Evolutionary conservation across 805 yeast species (phyloP), one percentile per base, ranked within the genome.

Genomic region (Candida coquimbonensis): DNA sequence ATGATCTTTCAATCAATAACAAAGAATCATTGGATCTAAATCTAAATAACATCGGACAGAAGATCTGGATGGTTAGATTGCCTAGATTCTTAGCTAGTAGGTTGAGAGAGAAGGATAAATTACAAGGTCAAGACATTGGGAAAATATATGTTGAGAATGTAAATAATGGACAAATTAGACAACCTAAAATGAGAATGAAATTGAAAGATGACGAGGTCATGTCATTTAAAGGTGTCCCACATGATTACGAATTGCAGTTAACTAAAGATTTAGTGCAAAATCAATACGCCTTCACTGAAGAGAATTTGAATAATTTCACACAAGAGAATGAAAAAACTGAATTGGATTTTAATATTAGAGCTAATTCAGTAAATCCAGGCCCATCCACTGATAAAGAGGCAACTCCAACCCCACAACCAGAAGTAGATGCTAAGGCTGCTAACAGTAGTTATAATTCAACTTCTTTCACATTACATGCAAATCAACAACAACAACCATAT

Each of bases 1-100:
- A 70, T 48, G 75, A 70, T 56, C 58, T 67, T 32, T 65, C 71
- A 34, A 65, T 62, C 58, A 49, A 62, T 58, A 40, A 78, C 83
- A 55, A 96, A 84, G 65, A 74, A 87, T 13, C 72, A 7, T 43
- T 90, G 29, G 95, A 93, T 62, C 70, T 93, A 64, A 87, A 89
- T 59, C 65, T 89, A 43, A 50, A 71, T 1, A 68, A 71, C 29
- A 78, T 82, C 14, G 72, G 67, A 40, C 82, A 84, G 56, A 88
- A 88, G 54, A 82, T 93, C 37, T 93, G 98, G 99, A 70, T 93
- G 21, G 96, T 93, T 24, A 78, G 93, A 55, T 68, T 93, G 58
- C 98, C 99, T 2, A 80, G 87, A 59, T 88, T 88, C 58, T 68
- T 93, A 49, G 84, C 95, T 29, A 87, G 83, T 36, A 73, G 77